Evolutionary conservation across 192 early-diverging fungal species (phyloP), one percentile per base, ranked within the genome.

Genomic region (Ramicandelaber brevisporus): DNA sequence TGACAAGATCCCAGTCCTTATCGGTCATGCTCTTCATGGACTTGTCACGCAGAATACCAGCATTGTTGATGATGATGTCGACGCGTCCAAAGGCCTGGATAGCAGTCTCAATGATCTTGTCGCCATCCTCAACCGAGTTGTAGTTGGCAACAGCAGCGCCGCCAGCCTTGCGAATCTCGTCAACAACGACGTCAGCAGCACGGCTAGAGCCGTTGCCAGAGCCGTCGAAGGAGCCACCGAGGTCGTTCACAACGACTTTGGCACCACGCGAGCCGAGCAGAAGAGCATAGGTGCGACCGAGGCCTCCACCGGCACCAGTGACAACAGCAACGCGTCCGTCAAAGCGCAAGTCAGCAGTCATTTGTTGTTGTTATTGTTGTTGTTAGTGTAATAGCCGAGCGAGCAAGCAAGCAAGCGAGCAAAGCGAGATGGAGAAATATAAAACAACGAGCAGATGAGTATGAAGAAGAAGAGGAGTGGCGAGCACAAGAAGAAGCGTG

Each of bases 41-140:
- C 45, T 80, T 81, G 63, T 99, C 93, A 40, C 89, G 80, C 38
- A 99, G 61, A 41, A 99, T 92, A 26, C 88, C 90, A 10, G 92
- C 92, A 50, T 98, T 98, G 58, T 95, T 95, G 53, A 98, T 77
- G 26, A 98, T 50, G 27, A 99, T 68, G 47, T 99, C 93, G 31
- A 99, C 59, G 21, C 76, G 70, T 5, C 90, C 90, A 46, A 83
- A 99, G 10, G 80, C 78, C 59, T 81, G 72, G 41, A 99, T 51
- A 2, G 93, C 93, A 3, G 88, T 87, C 41, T 86, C 81, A 12
- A 99, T 78, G 46, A 99, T 99, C 67, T 86, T 87, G 32, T 82
- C 86, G 34, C 93, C 93, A 31, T 88, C 76, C 27, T 90, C 74
- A 16, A 99, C 93, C 36, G 87, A 89, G 59, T 92, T 71, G 59